Percentiles rank a stretch among this genome's conserved stretches.
Conservation (phyloP, 257 asterid species). For the Penstemon davidsonii region DNA sequence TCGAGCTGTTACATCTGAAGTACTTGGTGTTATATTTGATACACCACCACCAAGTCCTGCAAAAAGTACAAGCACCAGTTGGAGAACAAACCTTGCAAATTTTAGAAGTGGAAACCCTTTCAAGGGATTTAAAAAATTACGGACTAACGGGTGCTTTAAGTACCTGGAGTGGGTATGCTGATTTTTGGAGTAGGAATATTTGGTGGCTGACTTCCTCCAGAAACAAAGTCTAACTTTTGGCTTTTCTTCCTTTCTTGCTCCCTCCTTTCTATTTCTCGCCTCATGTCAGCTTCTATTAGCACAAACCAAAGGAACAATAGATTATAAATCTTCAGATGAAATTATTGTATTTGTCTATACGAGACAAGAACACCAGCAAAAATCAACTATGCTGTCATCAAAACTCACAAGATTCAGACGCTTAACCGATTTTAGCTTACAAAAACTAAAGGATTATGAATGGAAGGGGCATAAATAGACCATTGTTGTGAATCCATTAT, state of each 20-base stretch:
- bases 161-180: constrained; percentile 68
- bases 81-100: neutral
- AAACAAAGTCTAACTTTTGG: constrained; percentile 73
- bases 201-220: constrained; percentile 82
- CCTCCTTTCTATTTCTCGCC: constrained; percentile 84
- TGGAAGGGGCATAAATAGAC: neutral
- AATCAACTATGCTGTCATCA: neutral
- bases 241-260: constrained; percentile 87
- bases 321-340: too few relatives aligned
- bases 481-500: neutral
- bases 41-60: constrained; percentile 38
- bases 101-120: constrained; percentile 9
- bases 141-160: constrained; percentile 19
- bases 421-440: neutral
- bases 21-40: constrained; percentile 37
- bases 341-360: neutral
- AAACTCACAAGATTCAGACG: neutral
- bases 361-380: constrained; percentile 23
- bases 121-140: constrained; percentile 4
- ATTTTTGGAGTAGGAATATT: constrained; percentile 61
- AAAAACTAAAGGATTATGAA: neutral
- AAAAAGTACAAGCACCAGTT: constrained; percentile 15
- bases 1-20: constrained; percentile 50
- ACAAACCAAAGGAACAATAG: constrained; percentile 19
- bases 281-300: constrained; percentile 72